Percentiles rank a stretch among this genome's conserved stretches.
These are phyloP conservation scores for Metschnikowia corniflorae DNA, from an alignment of 805 yeast species.

Conservation along the genomic window DNA sequence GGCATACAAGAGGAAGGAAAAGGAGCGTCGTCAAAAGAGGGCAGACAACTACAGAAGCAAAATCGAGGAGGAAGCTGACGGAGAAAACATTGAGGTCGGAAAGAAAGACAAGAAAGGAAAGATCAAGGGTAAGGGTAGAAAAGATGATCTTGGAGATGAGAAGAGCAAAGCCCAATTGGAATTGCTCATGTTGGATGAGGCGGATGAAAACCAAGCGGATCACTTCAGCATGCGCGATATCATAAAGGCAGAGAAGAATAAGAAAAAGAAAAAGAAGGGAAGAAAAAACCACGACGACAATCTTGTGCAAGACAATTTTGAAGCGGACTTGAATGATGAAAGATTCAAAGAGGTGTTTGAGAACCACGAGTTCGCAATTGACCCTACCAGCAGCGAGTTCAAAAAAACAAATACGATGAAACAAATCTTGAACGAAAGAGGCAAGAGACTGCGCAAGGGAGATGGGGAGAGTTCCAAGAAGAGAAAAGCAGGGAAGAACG, in stretches of 20 bases:
- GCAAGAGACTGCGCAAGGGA: constrained; percentile 40
- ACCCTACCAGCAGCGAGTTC: constrained; percentile 88
- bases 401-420: constrained; percentile 87
- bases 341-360: constrained; percentile 84
- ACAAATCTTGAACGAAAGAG: constrained; percentile 71
- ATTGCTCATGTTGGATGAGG: constrained; percentile 64
- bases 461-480: constrained; percentile 8
- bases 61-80: constrained; percentile 47
- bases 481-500: constrained; percentile 7
- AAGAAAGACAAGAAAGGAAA: constrained; percentile 27
- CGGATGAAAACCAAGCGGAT: constrained; percentile 38
- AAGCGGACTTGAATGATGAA: constrained; percentile 73
- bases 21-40: constrained; percentile 86
- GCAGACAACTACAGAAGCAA: constrained; percentile 68
- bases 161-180: constrained; percentile 63
- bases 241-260: constrained; percentile 68
- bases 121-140: constrained; percentile 11
- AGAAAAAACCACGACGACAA: constrained; percentile 51
- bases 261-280: constrained; percentile 41
- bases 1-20: constrained; percentile 79
- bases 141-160: constrained; percentile 13
- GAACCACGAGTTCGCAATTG: constrained; percentile 88
- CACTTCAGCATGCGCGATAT: constrained; percentile 82
- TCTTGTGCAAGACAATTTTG: constrained; percentile 47
- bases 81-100: constrained; percentile 7